phyloP scores from a whole-genome alignment of 208 protist species.

The Porcisia hertigi region DNA sequence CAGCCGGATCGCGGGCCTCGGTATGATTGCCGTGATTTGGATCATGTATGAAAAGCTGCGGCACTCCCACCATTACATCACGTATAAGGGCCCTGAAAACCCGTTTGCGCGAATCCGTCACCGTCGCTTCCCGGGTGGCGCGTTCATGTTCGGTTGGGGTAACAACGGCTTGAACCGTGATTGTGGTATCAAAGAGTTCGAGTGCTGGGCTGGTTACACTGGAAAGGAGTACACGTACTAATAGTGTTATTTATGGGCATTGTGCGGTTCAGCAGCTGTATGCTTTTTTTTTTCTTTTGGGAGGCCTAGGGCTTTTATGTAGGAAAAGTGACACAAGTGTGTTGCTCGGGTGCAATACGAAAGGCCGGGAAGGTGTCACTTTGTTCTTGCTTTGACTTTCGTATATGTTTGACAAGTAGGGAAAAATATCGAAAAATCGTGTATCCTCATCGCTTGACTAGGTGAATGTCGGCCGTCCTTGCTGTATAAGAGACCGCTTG shows the following conservation, averaged over 20 bases:
- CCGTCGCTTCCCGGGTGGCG: slow-evolving; percentile 76
- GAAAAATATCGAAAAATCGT: neutral
- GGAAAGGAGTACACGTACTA: slow-evolving; percentile 91
- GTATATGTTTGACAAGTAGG: neutral
- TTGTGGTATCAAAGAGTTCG: slow-evolving; percentile 85
- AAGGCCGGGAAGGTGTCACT: neutral
- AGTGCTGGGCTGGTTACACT: slow-evolving; percentile 89
- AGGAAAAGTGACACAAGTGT: neutral
- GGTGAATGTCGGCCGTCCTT: neutral
- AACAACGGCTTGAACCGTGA: slow-evolving; percentile 91
- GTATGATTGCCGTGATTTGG: slow-evolving; percentile 68
- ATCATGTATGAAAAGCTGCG: slow-evolving; percentile 84
- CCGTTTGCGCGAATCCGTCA: slow-evolving; percentile 81
- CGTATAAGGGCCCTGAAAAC: slow-evolving; percentile 84
- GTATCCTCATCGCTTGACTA: neutral
- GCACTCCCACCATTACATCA: slow-evolving; percentile 80
- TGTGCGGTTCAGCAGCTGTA: neutral
- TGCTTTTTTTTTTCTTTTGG: slow-evolving; percentile 22
- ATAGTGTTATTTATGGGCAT: slow-evolving; percentile 8
- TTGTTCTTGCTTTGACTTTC: neutral
- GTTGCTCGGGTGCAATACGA: neutral
- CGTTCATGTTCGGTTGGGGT: slow-evolving; percentile 85
- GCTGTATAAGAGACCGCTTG: neutral
- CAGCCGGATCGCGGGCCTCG: slow-evolving; percentile 60
- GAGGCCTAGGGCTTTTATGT: neutral